A percentile compares a stretch with the other conserved stretches of the same genome.
Conservation (phyloP, 352 stramenopile genomes). For the Pythium utonaiense region DNA sequence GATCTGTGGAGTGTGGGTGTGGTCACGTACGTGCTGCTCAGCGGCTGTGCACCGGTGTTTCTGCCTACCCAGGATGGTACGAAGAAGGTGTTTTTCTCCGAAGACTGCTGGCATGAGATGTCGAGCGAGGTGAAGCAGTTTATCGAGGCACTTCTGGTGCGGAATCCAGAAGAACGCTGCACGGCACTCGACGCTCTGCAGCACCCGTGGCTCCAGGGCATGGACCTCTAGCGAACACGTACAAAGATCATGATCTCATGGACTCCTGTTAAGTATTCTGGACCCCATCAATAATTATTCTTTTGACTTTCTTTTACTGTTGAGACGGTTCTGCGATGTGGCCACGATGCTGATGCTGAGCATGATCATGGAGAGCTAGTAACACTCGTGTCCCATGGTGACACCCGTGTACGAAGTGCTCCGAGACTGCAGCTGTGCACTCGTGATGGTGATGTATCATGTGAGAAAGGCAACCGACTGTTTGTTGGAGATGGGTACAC, state of each 20-base stretch:
- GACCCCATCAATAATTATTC: background rate
- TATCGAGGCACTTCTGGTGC: slow-evolving; percentile 69
- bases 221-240: background rate
- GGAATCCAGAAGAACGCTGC: slow-evolving; percentile 69
- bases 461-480: no score
- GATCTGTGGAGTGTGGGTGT: slow-evolving; percentile 93
- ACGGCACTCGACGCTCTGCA: slow-evolving; percentile 68
- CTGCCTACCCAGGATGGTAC: slow-evolving; percentile 53
- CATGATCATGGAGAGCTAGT: no score
- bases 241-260: background rate
- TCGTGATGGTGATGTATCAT: no score
- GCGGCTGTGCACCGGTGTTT: slow-evolving; percentile 74
- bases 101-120: slow-evolving; percentile 57
- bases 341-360: background rate
- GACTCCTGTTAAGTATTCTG: background rate
- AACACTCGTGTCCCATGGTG: background rate
- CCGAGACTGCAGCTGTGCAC: background rate
- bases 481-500: background rate
- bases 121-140: slow-evolving; percentile 65
- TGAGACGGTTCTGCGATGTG: background rate
- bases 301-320: background rate
- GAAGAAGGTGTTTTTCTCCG: slow-evolving; percentile 72
- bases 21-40: slow-evolving; percentile 89
- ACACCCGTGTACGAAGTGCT: background rate
- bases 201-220: slow-evolving; percentile 55